A percentile compares a stretch with the other conserved stretches of the same genome.
Conservation (phyloP, 176 grass and related monocot genomes). For the Alloteropsis semialata region DNA sequence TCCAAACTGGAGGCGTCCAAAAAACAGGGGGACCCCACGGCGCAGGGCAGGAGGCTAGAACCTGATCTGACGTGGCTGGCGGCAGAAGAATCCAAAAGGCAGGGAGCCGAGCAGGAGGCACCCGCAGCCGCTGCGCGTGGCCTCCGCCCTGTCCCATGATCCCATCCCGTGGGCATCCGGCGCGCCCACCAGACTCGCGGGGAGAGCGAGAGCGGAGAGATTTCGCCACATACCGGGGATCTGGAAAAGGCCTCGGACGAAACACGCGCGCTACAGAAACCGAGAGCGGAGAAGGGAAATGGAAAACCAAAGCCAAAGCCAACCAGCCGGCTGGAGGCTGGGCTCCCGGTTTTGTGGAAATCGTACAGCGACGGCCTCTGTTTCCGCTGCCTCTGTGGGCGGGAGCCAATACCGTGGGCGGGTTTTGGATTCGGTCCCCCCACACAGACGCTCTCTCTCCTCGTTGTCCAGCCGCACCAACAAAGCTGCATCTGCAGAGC, state of each 20-base stretch:
- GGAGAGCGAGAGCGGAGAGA: neutral
- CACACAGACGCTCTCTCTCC: neutral
- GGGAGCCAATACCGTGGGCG: slow-evolving; percentile 35
- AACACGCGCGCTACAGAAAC: too few species aligned
- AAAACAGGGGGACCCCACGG: neutral
- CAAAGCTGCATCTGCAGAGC: too few species aligned
- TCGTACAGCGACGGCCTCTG: slow-evolving; percentile 32
- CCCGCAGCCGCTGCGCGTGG: slow-evolving; percentile 17
- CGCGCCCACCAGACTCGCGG: neutral
- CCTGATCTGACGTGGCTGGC: neutral
- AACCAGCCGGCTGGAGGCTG: neutral
- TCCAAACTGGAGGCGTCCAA: slow-evolving; percentile 25
- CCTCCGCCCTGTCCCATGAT: slow-evolving; percentile 6
- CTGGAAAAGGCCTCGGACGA: too few species aligned
- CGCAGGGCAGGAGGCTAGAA: neutral
- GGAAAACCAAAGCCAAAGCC: neutral
- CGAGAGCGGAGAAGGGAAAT: too few species aligned
- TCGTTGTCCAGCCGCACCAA: neutral
- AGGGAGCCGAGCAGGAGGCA: neutral
- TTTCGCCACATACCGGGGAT: neutral
- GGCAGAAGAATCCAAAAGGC: neutral
- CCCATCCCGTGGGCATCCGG: neutral
- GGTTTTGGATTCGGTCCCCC: slow-evolving; percentile 13
- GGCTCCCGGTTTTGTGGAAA: slow-evolving; percentile 64
- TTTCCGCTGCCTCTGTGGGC: slow-evolving; percentile 28